Evolutionary conservation across 257 asterid species (phyloP), one percentile per base, ranked within the genome.

Genomic region (Nicotiana undulata): DNA sequence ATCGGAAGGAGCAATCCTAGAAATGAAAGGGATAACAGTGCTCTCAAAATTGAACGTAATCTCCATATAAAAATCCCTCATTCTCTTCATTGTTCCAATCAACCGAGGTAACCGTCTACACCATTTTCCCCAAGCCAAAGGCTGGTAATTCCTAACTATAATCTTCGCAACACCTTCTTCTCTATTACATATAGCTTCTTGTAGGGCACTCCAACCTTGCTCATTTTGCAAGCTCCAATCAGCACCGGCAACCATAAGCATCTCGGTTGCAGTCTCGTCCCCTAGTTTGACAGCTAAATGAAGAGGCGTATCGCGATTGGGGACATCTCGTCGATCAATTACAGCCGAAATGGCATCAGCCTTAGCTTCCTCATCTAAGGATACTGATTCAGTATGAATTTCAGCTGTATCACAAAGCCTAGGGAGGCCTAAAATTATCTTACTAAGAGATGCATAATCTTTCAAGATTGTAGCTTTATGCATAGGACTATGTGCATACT

Each of bases 221-320:
- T 94, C 98, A 46, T 96, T 96, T 82, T 94, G 99, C 88, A 96
- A 87, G 91, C 97, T 96, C 98, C 99, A 96, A 87, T 96, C 97
- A 7, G 97, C 92, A 26, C 98, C 99, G 2, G 99, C 99, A 80
- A 88, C 91, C 98, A 96, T 96, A 76, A 96, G 98, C 96, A 94
- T 90, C 86, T 96, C 99, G 0, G 97, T 86, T 13, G 93, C 89
- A 66, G 88, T 84, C 86, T 90, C 97, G 61, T 96, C 99, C 28
- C 97, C 92, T 40, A 85, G 88, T 84, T 92, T 92, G 37, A 96
- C 98, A 68, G 99, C 99, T 81, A 96, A 80, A 83, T 96, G 99
- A 77, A 94, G 96, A 12, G 98, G 90, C 15, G 97, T 96, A 8
- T 96, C 98, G 59, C 98, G 88, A 78, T 88, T 90, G n/a, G 98